These are phyloP conservation scores for Hanseniaspora mollemarum DNA, from an alignment of 805 yeast species.

Conservation along the genomic window DNA sequence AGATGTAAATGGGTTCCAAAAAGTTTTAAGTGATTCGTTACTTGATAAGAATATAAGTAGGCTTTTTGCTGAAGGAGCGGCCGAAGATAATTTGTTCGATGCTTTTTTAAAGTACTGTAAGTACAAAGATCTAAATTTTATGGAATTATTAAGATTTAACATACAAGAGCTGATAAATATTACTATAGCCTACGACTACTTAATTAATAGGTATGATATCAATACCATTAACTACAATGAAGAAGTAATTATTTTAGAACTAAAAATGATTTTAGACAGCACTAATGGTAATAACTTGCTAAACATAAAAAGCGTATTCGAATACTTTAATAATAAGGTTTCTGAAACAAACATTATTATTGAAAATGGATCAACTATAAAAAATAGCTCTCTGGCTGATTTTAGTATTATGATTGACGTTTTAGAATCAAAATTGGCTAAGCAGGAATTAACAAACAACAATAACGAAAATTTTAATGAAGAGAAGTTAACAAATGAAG, in stretches of 20 bases:
- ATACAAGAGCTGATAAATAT: not conserved
- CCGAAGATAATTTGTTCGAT: not conserved
- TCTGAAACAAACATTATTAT: not conserved
- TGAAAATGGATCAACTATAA: not conserved
- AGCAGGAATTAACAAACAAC: not conserved
- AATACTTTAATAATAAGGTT: not conserved
- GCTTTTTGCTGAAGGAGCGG: not conserved
- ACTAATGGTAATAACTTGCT: not conserved
- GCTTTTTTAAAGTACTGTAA: conserved; percentile 2
- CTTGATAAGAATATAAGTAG: not conserved
- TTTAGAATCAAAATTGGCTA: not conserved
- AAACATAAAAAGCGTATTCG: not conserved
- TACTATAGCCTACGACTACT: conserved; percentile 7
- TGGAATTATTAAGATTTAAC: not conserved
- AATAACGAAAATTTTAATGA: not conserved
- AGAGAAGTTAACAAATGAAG: not conserved
- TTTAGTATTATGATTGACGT: not conserved
- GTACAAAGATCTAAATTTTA: conserved; percentile 4
- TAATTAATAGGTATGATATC: conserved; percentile 2
- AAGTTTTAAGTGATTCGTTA: not conserved
- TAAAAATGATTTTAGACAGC: not conserved
- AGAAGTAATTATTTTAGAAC: not conserved
- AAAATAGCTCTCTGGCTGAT: conserved; percentile 1
- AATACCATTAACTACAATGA: conserved; percentile 6
- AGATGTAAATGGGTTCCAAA: not conserved